Evolutionary conservation across 371 early-diverging fungal species (phyloP).

Genomic region (Pancytospora epiphaga): DNA sequence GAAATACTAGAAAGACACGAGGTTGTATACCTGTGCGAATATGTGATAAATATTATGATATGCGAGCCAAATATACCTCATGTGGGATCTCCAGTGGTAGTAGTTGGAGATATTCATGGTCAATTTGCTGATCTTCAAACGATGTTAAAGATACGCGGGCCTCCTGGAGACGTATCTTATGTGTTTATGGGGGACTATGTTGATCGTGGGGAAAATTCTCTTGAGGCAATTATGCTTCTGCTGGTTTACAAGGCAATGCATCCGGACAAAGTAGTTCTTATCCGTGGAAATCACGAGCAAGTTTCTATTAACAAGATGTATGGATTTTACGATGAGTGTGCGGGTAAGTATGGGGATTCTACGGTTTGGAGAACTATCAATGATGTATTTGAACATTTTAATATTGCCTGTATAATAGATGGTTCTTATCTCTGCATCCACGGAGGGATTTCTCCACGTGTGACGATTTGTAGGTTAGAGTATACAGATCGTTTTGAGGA

Average conservation of each 20-base stretch:
- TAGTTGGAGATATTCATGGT: constrained; percentile 95
- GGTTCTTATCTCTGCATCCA: constrained; percentile 59
- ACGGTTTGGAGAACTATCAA: constrained; percentile 51
- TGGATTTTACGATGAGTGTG: constrained; percentile 60
- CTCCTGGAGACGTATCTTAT: constrained; percentile 63
- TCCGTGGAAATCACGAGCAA: constrained; percentile 61
- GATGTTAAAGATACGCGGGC: constrained; percentile 85
- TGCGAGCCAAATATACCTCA: constrained; percentile 54
- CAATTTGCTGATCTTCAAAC: constrained; percentile 94
- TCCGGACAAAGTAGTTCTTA: constrained; percentile 54
- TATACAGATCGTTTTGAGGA: constrained; percentile 50
- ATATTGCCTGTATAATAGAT: constrained; percentile 54
- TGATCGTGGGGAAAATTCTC: constrained; percentile 58
- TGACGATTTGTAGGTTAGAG: constrained; percentile 51
- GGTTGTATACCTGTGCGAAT: constrained; percentile 61
- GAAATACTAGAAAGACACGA: constrained; percentile 66
- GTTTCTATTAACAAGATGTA: constrained; percentile 54
- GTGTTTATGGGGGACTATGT: constrained; percentile 61
- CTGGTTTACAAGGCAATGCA: constrained; percentile 57
- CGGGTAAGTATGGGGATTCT: constrained; percentile 41
- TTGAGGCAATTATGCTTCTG: constrained; percentile 55
- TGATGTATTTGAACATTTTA: constrained; percentile 55
- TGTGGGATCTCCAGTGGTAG: constrained; percentile 41
- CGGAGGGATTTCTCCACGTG: constrained; percentile 60
- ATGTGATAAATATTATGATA: constrained; percentile 49